phyloP scores from a whole-genome alignment of 345 rosid genomes.

The Garcia nutans region DNA sequence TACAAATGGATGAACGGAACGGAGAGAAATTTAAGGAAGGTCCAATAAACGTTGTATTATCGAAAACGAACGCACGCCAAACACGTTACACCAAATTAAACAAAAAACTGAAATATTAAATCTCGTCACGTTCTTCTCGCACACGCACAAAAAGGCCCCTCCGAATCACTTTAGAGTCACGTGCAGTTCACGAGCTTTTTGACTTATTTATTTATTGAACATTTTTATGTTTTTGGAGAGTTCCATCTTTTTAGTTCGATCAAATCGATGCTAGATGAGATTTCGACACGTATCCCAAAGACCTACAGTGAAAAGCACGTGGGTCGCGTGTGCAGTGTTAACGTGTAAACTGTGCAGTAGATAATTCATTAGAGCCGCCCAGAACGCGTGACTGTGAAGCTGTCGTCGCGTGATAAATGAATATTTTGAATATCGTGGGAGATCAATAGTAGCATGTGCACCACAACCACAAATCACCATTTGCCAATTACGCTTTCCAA shows the following conservation, averaged over 20 bases:
- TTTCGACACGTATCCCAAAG: conserved; percentile 13
- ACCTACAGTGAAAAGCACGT: conserved; percentile 16
- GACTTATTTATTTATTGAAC: neutral
- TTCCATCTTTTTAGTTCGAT: neutral
- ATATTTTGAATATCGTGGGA: neutral
- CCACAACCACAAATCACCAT: neutral
- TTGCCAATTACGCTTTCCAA: too few relatives aligned
- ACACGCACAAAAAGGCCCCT: neutral
- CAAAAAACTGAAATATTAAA: conserved; percentile 15
- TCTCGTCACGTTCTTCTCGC: conserved; percentile 35
- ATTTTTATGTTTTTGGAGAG: too few relatives aligned
- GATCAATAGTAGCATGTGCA: neutral
- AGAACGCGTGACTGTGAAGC: conserved; percentile 29
- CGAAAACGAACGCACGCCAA: conserved; percentile 19
- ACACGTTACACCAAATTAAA: conserved; percentile 15
- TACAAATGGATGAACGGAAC: too few relatives aligned
- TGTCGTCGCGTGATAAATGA: conserved; percentile 14
- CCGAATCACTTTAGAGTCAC: conserved; percentile 27
- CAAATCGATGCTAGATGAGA: neutral
- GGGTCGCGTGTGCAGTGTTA: conserved; percentile 17
- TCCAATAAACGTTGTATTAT: neutral
- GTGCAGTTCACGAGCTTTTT: conserved; percentile 33
- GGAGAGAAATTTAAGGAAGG: too few relatives aligned
- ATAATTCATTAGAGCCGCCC: conserved; percentile 4
- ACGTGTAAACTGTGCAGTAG: conserved; percentile 13